Conservation (phyloP, 768 basidiomycete genomes). For the Lactarius akahatsu region DNA sequence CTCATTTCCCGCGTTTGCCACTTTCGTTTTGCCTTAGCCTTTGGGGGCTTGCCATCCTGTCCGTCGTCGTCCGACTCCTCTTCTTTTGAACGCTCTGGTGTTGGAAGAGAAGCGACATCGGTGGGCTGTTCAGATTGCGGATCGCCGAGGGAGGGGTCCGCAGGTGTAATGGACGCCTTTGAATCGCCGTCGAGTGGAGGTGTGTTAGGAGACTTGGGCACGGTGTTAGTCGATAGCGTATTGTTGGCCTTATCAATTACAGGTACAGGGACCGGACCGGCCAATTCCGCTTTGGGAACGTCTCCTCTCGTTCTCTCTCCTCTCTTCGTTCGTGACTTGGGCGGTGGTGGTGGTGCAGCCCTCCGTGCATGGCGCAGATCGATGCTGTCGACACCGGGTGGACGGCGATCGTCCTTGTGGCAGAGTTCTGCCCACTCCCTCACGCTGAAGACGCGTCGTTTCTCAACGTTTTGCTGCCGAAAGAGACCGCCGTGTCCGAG, state of each 20-base stretch:
- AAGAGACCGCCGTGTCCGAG: slow-evolving; percentile 83
- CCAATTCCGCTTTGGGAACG: slow-evolving; percentile 44
- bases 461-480: slow-evolving; percentile 88
- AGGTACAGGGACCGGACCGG: slow-evolving; percentile 20
- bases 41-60: slow-evolving; percentile 38
- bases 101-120: slow-evolving; percentile 9
- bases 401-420: slow-evolving; percentile 64
- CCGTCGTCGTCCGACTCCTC: slow-evolving; percentile 27
- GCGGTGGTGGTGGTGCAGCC: slow-evolving; percentile 37
- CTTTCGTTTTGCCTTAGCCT: slow-evolving; percentile 43
- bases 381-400: slow-evolving; percentile 71
- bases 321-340: slow-evolving; percentile 44
- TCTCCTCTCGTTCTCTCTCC: slow-evolving; percentile 43
- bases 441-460: slow-evolving; percentile 76
- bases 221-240: neutral
- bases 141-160: neutral
- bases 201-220: slow-evolving; percentile 8
- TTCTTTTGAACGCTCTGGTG: slow-evolving; percentile 29
- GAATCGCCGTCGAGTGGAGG: slow-evolving; percentile 10
- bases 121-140: slow-evolving; percentile 3
- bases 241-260: slow-evolving; percentile 1
- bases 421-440: slow-evolving; percentile 87
- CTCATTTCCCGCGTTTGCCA: slow-evolving; percentile 42
- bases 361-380: slow-evolving; percentile 47
- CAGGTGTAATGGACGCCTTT: slow-evolving; percentile 2